Evolutionary conservation across 768 basidiomycete genomes (phyloP).

Genomic region (Leccinum uliginosum): DNA sequence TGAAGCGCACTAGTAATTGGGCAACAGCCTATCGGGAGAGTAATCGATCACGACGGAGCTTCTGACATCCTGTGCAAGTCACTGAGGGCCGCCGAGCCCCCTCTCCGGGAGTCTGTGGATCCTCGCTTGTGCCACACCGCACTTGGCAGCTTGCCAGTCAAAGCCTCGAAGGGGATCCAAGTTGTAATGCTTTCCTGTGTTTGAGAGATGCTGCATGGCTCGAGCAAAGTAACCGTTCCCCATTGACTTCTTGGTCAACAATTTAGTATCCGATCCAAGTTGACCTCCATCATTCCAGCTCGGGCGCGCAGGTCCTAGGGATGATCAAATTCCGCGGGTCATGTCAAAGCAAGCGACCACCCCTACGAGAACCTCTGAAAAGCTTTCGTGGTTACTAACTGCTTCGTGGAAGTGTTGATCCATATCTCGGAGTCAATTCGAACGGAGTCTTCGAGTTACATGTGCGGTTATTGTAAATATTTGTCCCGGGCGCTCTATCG

Average conservation of each 20-base stretch:
- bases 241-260: neutral
- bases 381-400: neutral
- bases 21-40: too few species aligned
- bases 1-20: neutral
- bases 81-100: neutral
- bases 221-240: neutral
- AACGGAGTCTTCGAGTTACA: too few species aligned
- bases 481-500: constrained; percentile 10
- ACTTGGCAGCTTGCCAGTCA: neutral
- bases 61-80: neutral
- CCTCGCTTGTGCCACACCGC: neutral
- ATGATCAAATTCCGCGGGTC: too few species aligned
- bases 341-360: neutral
- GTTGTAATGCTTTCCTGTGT: neutral
- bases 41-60: neutral
- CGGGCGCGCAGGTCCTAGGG: too few species aligned
- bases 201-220: neutral
- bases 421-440: too few species aligned
- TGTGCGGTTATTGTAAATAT: neutral
- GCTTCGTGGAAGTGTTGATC: neutral
- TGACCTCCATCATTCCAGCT: too few species aligned
- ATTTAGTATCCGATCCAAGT: too few species aligned
- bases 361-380: neutral
- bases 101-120: too few species aligned
- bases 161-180: neutral